phyloP scores from a whole-genome alignment of 2,329 filamentous ascomycete genomes.

The Alternaria sp. region DNA sequence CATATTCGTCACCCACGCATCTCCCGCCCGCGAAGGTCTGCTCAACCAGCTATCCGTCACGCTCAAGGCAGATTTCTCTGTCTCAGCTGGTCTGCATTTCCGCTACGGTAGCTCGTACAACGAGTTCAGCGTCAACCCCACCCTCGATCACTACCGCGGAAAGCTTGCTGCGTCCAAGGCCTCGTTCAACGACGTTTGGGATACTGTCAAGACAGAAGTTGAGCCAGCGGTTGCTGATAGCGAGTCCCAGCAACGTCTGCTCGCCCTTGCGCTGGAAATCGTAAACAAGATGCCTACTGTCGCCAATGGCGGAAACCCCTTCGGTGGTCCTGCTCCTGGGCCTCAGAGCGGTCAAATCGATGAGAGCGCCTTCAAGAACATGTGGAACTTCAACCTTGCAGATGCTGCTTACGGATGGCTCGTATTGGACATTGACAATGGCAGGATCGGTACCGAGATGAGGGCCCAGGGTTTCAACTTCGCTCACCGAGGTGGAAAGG shows the following conservation, averaged over 20 bases:
- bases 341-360: slow-evolving; percentile 87
- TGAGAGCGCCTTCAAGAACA: slow-evolving; percentile 99
- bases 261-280: slow-evolving; percentile 89
- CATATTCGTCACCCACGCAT: slow-evolving; percentile 95
- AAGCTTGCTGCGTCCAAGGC: slow-evolving; percentile 98
- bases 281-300: slow-evolving; percentile 98
- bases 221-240: slow-evolving; percentile 94
- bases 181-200: slow-evolving; percentile 99
- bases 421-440: slow-evolving; percentile 92
- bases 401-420: slow-evolving; percentile 98
- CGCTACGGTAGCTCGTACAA: slow-evolving; percentile 99
- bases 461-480: slow-evolving; percentile 99
- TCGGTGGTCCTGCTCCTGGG: slow-evolving; percentile 83
- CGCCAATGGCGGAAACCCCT: slow-evolving; percentile 95
- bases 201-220: slow-evolving; percentile 95
- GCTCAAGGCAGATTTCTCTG: slow-evolving; percentile 96
- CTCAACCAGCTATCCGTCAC: slow-evolving; percentile 97
- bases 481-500: slow-evolving; percentile 89
- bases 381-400: slow-evolving; percentile 99
- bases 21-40: slow-evolving; percentile 93
- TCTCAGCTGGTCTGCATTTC: slow-evolving; percentile 97
- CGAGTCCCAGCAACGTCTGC: slow-evolving; percentile 88
- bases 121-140: slow-evolving; percentile 98
- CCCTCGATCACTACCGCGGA: slow-evolving; percentile 95
- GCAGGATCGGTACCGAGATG: slow-evolving; percentile 98